A percentile compares a stretch with the other conserved stretches of the same genome.
Conservation (phyloP, 768 basidiomycete species). For the Pholiota molesta region DNA sequence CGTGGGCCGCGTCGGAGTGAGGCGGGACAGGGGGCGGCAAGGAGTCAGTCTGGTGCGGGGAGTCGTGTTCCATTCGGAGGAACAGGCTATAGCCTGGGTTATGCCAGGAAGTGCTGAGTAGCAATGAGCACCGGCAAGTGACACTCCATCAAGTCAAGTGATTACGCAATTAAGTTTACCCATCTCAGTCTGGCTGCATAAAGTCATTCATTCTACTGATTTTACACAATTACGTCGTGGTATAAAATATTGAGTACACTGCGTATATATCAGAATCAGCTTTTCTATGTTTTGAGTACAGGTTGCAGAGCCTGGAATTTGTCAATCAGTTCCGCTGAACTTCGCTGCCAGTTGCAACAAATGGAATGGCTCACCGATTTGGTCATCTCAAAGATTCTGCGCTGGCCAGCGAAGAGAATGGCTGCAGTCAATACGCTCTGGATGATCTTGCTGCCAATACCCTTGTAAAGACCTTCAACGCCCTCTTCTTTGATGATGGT, state of each 20-base stretch:
- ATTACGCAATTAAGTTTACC: constrained; percentile 4
- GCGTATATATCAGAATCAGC: neutral
- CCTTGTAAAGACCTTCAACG: constrained; percentile 82
- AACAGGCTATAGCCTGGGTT: constrained; percentile 3
- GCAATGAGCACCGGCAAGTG: neutral
- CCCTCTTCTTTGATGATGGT: constrained; percentile 83
- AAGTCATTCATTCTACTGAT: neutral
- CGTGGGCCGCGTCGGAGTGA: constrained; percentile 13
- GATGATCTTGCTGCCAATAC: constrained; percentile 83
- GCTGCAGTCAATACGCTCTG: constrained; percentile 95
- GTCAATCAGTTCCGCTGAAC: neutral
- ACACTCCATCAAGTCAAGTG: neutral
- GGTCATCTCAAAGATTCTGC: constrained; percentile 76
- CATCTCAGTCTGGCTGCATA: neutral
- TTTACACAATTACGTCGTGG: constrained; percentile 8
- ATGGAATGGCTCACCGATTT: constrained; percentile 42
- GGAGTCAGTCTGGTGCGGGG: constrained; percentile 13
- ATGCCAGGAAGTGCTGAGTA: constrained; percentile 3
- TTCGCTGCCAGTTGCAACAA: neutral
- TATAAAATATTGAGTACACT: constrained; percentile 3
- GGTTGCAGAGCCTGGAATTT: constrained; percentile 6
- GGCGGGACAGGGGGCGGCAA: constrained; percentile 3
- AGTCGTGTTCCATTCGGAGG: constrained; percentile 22
- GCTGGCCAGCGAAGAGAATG: constrained; percentile 90
- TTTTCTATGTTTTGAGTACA: constrained; percentile 3